Conservation (phyloP, 257 asterid species). For the Eucommia ulmoides region DNA sequence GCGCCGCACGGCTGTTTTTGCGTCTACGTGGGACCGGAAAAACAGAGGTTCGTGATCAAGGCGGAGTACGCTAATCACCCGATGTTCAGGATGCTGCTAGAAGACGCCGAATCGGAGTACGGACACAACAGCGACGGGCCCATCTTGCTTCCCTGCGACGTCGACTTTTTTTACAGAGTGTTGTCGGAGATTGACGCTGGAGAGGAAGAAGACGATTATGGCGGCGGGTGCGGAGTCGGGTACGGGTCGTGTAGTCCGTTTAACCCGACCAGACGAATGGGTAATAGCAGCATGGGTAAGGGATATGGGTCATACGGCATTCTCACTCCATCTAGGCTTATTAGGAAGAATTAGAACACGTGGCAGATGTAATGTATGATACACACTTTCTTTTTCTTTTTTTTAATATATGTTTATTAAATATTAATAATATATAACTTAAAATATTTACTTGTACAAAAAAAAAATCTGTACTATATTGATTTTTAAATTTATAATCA, state of each 20-base stretch:
- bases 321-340: background rate
- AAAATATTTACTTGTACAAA: too few species aligned
- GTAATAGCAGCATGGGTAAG: conserved; percentile 4
- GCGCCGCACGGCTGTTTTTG: conserved; percentile 47
- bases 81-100: conserved; percentile 44
- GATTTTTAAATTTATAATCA: too few species aligned
- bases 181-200: conserved; percentile 24
- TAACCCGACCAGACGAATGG: conserved; percentile 7
- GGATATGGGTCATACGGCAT: conserved; percentile 5
- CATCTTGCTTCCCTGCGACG: conserved; percentile 10
- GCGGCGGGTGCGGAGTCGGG: conserved; percentile 1
- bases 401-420: background rate
- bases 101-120: conserved; percentile 56
- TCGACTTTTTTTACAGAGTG: conserved; percentile 27
- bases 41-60: conserved; percentile 3
- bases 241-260: conserved; percentile 15
- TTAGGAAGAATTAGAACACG: background rate
- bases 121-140: conserved; percentile 36
- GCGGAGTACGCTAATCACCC: conserved; percentile 41
- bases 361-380: background rate
- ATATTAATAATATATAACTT: too few species aligned
- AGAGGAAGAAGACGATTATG: conserved; percentile 1
- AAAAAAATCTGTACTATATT: too few species aligned
- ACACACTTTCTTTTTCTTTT: background rate
- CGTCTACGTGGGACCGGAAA: conserved; percentile 50